Evolutionary conservation across 331 rosid genomes (phyloP).

Genomic region (Arachis monticola): DNA sequence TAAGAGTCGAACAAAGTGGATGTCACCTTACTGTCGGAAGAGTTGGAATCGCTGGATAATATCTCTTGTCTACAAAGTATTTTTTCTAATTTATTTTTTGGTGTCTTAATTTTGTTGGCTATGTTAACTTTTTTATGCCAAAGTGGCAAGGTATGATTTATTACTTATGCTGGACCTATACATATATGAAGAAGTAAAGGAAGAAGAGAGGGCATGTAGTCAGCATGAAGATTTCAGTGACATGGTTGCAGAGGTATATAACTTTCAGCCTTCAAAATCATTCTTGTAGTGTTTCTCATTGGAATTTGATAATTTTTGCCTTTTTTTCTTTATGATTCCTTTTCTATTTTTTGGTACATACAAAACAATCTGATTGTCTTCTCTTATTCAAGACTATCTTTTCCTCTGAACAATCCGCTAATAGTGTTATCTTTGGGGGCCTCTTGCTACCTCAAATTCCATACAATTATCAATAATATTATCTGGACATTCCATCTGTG

Average conservation of each 20-base stretch:
- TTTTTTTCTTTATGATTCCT: no score
- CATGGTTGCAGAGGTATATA: slow-evolving; percentile 94
- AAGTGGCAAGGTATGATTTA: slow-evolving; percentile 2
- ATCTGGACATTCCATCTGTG: no score
- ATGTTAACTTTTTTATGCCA: background rate
- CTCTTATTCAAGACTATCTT: no score
- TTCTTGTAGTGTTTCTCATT: background rate
- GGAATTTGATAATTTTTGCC: no score
- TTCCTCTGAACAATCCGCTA: no score
- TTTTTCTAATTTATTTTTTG: background rate
- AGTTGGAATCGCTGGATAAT: slow-evolving; percentile 92
- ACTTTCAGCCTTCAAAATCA: slow-evolving; percentile 2
- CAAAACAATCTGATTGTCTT: no score
- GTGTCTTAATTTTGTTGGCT: background rate
- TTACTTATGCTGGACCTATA: slow-evolving; percentile 29
- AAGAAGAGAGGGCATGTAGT: slow-evolving; percentile 93
- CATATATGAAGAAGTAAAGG: slow-evolving; percentile 97
- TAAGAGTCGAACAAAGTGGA: slow-evolving; percentile 96
- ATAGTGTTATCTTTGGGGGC: no score
- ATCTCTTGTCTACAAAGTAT: slow-evolving; percentile 85
- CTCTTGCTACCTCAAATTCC: no score
- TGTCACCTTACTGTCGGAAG: slow-evolving; percentile 90
- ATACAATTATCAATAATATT: no score
- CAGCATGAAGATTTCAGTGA: slow-evolving; percentile 99
- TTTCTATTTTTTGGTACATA: no score